Base-by-base conservation (phyloP, 1,284 basidiomycete species). In the Afroboletus lepidellus region DNA sequence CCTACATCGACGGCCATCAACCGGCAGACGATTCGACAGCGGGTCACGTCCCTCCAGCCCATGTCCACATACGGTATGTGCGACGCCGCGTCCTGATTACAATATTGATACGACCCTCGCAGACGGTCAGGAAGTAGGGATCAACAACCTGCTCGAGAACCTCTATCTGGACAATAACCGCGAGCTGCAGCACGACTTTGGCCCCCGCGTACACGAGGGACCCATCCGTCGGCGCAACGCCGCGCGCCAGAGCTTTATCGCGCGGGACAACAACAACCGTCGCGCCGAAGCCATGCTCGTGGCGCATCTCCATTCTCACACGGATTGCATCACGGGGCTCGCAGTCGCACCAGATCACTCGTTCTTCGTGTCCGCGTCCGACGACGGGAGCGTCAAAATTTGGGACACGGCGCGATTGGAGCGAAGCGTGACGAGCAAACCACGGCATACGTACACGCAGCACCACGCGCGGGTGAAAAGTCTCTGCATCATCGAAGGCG, bases 321-420 rank as follows among this genome's bases (percentile, higher is more conserved):
- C 84, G 0, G 89, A 87, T 16, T 77, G 83, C 1, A 77, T 99
- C 54, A 93, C 88, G 1, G 81, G 85, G 2, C 75, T 99, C 16
- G 87, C 88, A 0, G 90, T 96, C 11, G 89, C 96, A 1, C 93
- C 94, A 0, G 97, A 99, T 66, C 93, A 97, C 58, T 74, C 87
- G 58, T 99, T 98, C 76, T 98, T 99, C 62, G 87, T 93, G 1
- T 90, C 94, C 0, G 82, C 86, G 0, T 95, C 93, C 1, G 85
- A 90, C 57, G 94, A 97, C 64, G 85, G 86, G 58, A 87, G 85
- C 0, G 80, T 95, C 56, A 89, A 91, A 65, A 77, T 92, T 7
- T 93, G 90, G 91, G 91, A 93, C 63, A 83, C 87, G 0, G 83
- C 86, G 7, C 77, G 88, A 9, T 70, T 93, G 33, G 91, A 92